These are phyloP conservation scores for Polyporus tsugae DNA, from an alignment of 1,284 basidiomycete genomes.

Conservation along the genomic window DNA sequence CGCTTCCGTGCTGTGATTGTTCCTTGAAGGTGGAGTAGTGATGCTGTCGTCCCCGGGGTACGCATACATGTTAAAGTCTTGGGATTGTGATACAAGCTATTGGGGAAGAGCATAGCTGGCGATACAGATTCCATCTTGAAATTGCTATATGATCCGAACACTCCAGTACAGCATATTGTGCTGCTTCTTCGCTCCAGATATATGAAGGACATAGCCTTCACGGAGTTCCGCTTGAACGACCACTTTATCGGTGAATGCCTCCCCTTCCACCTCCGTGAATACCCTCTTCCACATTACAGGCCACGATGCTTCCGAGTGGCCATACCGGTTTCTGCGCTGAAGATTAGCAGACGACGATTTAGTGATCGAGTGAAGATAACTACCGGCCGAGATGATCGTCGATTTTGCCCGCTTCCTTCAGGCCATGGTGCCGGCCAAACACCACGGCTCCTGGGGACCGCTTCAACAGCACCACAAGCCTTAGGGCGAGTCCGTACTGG, in stretches of 20 bases:
- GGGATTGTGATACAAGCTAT: background rate
- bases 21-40: conserved; percentile 25
- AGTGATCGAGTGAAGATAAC: no score
- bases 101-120: background rate
- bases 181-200: conserved; percentile 20
- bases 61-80: background rate
- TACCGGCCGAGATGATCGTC: conserved; percentile 42
- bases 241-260: conserved; percentile 33
- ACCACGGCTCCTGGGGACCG: conserved; percentile 36
- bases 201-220: conserved; percentile 22
- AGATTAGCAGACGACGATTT: background rate
- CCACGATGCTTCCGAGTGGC: conserved; percentile 42
- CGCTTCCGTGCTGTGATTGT: conserved; percentile 42
- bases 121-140: background rate
- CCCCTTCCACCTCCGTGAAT: conserved; percentile 37
- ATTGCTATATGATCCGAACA: conserved; percentile 34
- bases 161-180: conserved; percentile 39
- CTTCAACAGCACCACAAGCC: conserved; percentile 41
- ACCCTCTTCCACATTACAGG: conserved; percentile 39
- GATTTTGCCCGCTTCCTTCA: conserved; percentile 39
- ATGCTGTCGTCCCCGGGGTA: background rate
- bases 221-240: conserved; percentile 35
- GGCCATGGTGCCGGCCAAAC: conserved; percentile 45
- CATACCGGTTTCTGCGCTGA: conserved; percentile 39
- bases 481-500: conserved; percentile 43